Percentiles rank a stretch among this genome's conserved stretches.
Conservation (phyloP, 2,329 filamentous ascomycete species). For the Septoria petroselini region DNA sequence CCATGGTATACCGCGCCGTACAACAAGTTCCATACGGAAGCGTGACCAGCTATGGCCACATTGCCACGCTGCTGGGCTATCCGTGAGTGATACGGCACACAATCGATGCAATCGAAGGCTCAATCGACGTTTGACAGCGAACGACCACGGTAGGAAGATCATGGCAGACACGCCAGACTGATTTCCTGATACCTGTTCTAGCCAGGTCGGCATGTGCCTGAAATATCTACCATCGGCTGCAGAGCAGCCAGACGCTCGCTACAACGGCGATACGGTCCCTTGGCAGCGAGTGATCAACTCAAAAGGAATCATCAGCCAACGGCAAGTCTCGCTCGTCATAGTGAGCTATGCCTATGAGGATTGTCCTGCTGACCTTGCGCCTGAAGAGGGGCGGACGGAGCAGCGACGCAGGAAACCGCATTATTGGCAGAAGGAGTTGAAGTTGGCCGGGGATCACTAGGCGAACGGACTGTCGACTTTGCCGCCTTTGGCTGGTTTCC, state of each 20-base stretch:
- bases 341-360: not conserved
- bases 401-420: slow-evolving; percentile 47
- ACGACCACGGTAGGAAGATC: slow-evolving; percentile 22
- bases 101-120: slow-evolving; percentile 36
- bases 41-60: slow-evolving; percentile 85
- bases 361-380: slow-evolving; percentile 15
- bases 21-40: slow-evolving; percentile 79
- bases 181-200: slow-evolving; percentile 15
- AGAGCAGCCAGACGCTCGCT: slow-evolving; percentile 48
- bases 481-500: slow-evolving; percentile 51
- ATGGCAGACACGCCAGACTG: not conserved
- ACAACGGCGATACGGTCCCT: slow-evolving; percentile 75
- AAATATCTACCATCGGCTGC: slow-evolving; percentile 69
- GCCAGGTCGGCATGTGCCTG: slow-evolving; percentile 86
- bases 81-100: slow-evolving; percentile 48
- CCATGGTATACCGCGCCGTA: slow-evolving; percentile 75
- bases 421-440: slow-evolving; percentile 49
- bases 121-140: slow-evolving; percentile 11
- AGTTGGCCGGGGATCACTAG: slow-evolving; percentile 46
- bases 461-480: slow-evolving; percentile 49
- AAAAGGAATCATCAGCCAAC: slow-evolving; percentile 79
- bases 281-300: slow-evolving; percentile 94
- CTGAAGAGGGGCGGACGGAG: slow-evolving; percentile 42
- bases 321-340: slow-evolving; percentile 51
- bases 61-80: slow-evolving; percentile 67